Evolutionary conservation across 306 rosid species (phyloP), one percentile per base, ranked within the genome.

Genomic region (Acacia melanoxylon): DNA sequence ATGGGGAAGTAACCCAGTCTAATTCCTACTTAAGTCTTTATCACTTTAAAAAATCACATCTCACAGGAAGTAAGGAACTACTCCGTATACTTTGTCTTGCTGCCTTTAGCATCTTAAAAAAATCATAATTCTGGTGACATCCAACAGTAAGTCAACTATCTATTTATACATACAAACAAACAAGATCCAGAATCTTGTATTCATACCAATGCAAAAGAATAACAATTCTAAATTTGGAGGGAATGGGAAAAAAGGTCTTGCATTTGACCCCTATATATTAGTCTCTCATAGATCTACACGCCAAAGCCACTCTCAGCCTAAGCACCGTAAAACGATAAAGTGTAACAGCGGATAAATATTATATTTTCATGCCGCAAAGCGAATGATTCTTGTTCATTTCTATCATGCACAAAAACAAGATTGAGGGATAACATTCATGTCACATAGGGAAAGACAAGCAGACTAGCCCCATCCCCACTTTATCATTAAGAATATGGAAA

Each of bases 401-500:
- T 59, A 24, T 68, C 75, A 79, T 15, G 59, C 6, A 45, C 31
- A 66, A 20, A 61, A 66, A 72, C 7, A 29, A 41, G 10, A 45
- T 2, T 15, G 3, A 12, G 56, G 17, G 22, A 44, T 58, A 52
- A 74, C 62, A 56, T 31, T 54, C 48, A 73, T 51, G 70, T 42
- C 20, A 42, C 59, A 27, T 52, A 37, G 74, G 51, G 15, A 44
- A 54, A 51, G 20, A 79, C n/a, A 74, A 54, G 12, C 49, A 54
- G 19, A 37, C 67, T 2, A 11, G 9, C 68, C 40, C n/a, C 59
- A 33, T 20, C 29, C n/a, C 42, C 24, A 69, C 27, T 83, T 74
- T 40, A 78, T 58, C 41, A 83, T 58, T 61, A 27, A 27, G 72
- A 58, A 76, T 48, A 46, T 48, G 56, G 71, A 80, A 20, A 75